Base-by-base conservation (phyloP, 139 green algal genomes). In the Mesotaenium endlicherianum region DNA sequence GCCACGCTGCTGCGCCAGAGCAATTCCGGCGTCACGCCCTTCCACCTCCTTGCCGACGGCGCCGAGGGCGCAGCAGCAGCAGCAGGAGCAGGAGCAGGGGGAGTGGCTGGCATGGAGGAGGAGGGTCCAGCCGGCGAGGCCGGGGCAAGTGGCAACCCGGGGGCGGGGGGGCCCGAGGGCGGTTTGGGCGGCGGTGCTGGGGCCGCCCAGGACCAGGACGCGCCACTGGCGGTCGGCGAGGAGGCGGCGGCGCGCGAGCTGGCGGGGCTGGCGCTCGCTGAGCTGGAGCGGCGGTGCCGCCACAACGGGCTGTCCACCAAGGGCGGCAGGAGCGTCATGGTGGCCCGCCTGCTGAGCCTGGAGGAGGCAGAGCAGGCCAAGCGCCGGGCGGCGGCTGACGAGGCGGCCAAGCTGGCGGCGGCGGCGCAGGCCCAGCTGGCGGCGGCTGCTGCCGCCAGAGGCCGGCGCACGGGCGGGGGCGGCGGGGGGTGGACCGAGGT, bases 221-320 rank as follows among this genome's bases (percentile, higher is more conserved):
- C 42, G 45, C 31, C 70, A 74, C 11, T 79, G 5, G 70, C 70
- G 44, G 45, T 79, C 5, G 70, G 70, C 17, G 70, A 85, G 43
- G 78, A 47, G 31, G 78, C 44, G 34, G 78, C 78, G 0, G 69
- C 69, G 26, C 77, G 78, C 16, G 76, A 88, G 72, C 72, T 88
- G n/a, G 36, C 31, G 2, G 70, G 30, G 34, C 76, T 88, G 6
- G 58, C 83, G 36, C 26, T 87, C 30, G 39, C 43, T 42, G 83
- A 88, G 69, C 78, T 88, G 11, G 80, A 88, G 68, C 53, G 83
- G 8, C 67, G 83, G 38, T 88, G 83, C 70, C 44, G 50, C 14
- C 70, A 82, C 59, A 88, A 82, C 43, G 83, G 83, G 31, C 43
- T 88, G 70, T 88, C 83, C n/a, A 58, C 44, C 49, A 38, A 17